phyloP scores from a whole-genome alignment of 768 basidiomycete genomes.

The Xerocomellus intermedius region DNA sequence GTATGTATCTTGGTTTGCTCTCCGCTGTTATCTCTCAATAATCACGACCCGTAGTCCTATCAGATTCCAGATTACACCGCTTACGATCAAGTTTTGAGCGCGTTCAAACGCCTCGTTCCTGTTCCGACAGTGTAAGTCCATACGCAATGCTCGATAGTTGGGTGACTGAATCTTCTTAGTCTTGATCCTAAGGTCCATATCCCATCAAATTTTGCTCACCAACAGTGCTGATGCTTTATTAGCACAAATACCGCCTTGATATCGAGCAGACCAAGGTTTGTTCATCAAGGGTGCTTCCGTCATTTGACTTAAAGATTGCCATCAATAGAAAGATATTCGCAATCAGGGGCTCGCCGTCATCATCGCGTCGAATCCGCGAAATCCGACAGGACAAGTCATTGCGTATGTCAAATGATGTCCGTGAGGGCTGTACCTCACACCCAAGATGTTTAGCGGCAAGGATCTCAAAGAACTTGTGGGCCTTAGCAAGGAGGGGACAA shows the following conservation, averaged over 20 bases:
- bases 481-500: constrained; percentile 74
- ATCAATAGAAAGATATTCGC: constrained; percentile 65
- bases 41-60: constrained; percentile 54
- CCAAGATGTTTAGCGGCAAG: constrained; percentile 52
- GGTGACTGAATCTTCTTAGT: constrained; percentile 25
- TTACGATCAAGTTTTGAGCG: constrained; percentile 79
- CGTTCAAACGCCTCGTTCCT: constrained; percentile 86
- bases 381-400: constrained; percentile 91
- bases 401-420: constrained; percentile 40
- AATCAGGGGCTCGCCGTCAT: constrained; percentile 84
- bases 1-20: constrained; percentile 36
- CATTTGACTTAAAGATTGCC: background rate
- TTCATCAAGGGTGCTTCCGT: background rate
- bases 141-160: background rate
- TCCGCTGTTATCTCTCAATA: background rate
- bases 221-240: constrained; percentile 4
- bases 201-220: background rate
- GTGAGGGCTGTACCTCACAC: constrained; percentile 5
- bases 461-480: constrained; percentile 79
- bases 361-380: constrained; percentile 91
- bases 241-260: constrained; percentile 73
- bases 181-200: constrained; percentile 44
- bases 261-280: constrained; percentile 73
- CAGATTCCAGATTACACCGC: constrained; percentile 93
- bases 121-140: constrained; percentile 81